Conservation (phyloP, 2,329 filamentous ascomycete species). For the Aspergillus fructus region DNA sequence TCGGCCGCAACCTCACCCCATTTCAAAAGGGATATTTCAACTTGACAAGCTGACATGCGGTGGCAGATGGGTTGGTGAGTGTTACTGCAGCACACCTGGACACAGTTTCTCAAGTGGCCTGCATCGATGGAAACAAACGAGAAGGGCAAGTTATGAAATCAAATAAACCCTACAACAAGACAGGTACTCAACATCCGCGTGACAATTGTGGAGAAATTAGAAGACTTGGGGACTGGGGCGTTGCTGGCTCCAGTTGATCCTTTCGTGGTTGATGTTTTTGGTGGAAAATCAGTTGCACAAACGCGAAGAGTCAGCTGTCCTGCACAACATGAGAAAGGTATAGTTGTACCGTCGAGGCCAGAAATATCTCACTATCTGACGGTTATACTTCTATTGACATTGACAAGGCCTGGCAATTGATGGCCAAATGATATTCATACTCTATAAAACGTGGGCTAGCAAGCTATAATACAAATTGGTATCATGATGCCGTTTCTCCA, state of each 20-base stretch:
- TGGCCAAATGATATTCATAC: neutral
- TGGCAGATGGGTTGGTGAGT: neutral
- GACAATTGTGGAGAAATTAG: neutral
- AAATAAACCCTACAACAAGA: too few relatives aligned
- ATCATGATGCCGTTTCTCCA: constrained; percentile 3
- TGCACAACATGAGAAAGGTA: neutral
- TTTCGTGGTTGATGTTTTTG: neutral
- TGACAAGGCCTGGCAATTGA: neutral
- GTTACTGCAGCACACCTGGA: neutral
- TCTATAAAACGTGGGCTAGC: constrained; percentile 4
- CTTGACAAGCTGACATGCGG: neutral
- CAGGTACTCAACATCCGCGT: neutral
- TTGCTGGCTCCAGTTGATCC: neutral
- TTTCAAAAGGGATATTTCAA: neutral
- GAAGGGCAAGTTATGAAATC: neutral
- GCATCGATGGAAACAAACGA: too few relatives aligned
- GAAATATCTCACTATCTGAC: neutral
- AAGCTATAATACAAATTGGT: constrained; percentile 9
- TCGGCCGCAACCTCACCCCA: neutral
- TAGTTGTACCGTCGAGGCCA: neutral
- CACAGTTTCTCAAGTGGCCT: too few relatives aligned
- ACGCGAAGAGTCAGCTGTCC: neutral
- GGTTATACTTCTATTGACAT: neutral
- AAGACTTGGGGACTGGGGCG: neutral
- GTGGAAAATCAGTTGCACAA: neutral